phyloP scores from a whole-genome alignment of 2,329 filamentous ascomycete genomes.

The Paradendryphiella salina region DNA sequence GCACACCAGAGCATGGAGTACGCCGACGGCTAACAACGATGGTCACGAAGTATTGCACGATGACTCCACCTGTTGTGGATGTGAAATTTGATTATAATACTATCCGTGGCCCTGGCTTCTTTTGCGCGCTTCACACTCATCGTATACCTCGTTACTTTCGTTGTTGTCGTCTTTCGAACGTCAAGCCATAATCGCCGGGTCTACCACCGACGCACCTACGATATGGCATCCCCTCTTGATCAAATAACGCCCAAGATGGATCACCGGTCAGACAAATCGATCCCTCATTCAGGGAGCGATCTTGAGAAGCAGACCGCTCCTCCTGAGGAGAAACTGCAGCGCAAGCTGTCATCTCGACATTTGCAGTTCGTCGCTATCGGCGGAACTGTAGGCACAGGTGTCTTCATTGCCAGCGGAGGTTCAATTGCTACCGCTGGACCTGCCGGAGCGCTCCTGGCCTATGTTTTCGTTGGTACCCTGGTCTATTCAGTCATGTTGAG shows the following conservation, averaged over 20 bases:
- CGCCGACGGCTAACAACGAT: constrained; percentile 29
- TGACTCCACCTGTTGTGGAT: constrained; percentile 23
- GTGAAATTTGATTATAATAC: constrained; percentile 30
- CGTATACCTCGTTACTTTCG: constrained; percentile 19
- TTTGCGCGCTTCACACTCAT: constrained; percentile 19
- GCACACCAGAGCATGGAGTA: constrained; percentile 33
- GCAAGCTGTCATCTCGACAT: constrained; percentile 45
- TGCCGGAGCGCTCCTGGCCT: constrained; percentile 53
- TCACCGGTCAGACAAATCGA: constrained; percentile 37
- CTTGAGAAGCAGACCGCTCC: constrained; percentile 42
- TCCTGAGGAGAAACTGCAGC: constrained; percentile 36
- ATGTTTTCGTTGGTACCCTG: constrained; percentile 63
- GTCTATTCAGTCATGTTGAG: constrained; percentile 74
- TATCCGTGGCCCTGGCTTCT: constrained; percentile 16
- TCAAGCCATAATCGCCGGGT: constrained; percentile 17
- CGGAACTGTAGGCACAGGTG: constrained; percentile 56
- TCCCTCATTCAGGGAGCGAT: constrained; percentile 36
- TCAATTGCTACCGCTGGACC: constrained; percentile 56
- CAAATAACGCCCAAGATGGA: constrained; percentile 36
- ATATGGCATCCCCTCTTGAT: constrained; percentile 32
- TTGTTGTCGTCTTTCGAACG: constrained; percentile 10
- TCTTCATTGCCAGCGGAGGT: constrained; percentile 57
- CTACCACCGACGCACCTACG: constrained; percentile 12
- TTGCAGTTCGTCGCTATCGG: constrained; percentile 48
- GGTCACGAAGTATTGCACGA: constrained; percentile 19